Evolutionary conservation across 1,139 yeast genomes (phyloP), one percentile per base, ranked within the genome.

Genomic region (Pichia sp.): DNA sequence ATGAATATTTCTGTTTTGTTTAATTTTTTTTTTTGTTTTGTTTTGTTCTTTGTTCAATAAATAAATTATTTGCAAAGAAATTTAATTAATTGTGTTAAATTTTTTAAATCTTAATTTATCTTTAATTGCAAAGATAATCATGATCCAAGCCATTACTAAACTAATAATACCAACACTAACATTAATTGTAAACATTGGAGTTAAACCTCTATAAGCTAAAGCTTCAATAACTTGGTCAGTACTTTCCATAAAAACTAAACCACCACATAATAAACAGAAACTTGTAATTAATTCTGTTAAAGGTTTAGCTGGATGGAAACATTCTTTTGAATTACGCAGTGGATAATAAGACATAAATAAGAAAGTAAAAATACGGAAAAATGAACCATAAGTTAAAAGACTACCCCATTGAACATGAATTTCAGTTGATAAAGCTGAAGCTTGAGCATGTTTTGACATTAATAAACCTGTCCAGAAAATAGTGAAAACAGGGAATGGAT

Each of bases 401-500:
- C 76, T 75, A 5, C 98, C 98, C 98, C 98, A 92, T 69, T 88
- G 97, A 46, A 76, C 70, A 65, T 92, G 98, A 53, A 92, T 78
- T 35, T 70, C 72, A 1, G 97, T 87, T 2, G 96, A 81, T 34
- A 85, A 74, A 43, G 66, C 71, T 0, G 92, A 81, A 3, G 90
- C 87, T 67, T 92, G 98, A 44, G 81, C 82, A 66, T 92, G 98
- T 66, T 84, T 87, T 2, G 97, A 88, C 98, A 92, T 92, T 54
- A 92, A 73, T n/a, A 84, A 74, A 30, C 98, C 98, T 0, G 97
- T 92, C 96, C 97, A 92, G 67, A 86, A 92, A 38, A 92, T 86
- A 9, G 95, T 88, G 56, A 92, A 76, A 2, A 88, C 79, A 1
- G 98, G 97, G 77, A 92, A 87, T 27, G 97, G 97, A 63, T 92